Evolutionary conservation across 2,329 filamentous ascomycete genomes (phyloP).

Genomic region (Ascochyta koolunga): DNA sequence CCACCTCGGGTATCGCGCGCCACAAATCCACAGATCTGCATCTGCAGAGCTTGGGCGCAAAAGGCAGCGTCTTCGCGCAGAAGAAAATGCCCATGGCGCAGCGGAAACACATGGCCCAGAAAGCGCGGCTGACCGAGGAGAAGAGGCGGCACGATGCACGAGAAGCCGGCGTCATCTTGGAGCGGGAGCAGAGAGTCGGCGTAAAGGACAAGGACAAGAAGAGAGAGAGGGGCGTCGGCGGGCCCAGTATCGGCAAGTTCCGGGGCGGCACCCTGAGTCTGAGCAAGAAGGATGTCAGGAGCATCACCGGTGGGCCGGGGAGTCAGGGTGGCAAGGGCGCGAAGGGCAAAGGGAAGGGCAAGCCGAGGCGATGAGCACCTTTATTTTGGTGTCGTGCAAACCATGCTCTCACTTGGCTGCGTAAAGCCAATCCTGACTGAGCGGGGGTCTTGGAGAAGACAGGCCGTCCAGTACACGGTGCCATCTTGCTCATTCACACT

Average conservation of each 20-base stretch:
- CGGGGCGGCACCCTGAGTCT: conserved; percentile 78
- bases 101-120: conserved; percentile 80
- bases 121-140: conserved; percentile 68
- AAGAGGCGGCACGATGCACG: conserved; percentile 77
- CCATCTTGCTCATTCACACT: no score
- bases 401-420: no score
- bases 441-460: no score
- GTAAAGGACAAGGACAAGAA: conserved; percentile 56
- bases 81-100: conserved; percentile 88
- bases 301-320: conserved; percentile 64
- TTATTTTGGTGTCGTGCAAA: no score
- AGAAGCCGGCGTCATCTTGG: conserved; percentile 90
- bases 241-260: conserved; percentile 80
- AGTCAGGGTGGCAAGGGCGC: conserved; percentile 27
- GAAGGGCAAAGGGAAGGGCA: conserved; percentile 19
- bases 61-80: conserved; percentile 74
- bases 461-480: no score
- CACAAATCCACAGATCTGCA: conserved; percentile 84
- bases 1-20: conserved; percentile 70
- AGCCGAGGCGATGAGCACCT: conserved; percentile 4
- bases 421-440: no score
- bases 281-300: conserved; percentile 75
- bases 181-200: conserved; percentile 58
- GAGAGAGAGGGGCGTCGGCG: conserved; percentile 70
- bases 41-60: conserved; percentile 80